A percentile compares a stretch with the other conserved stretches of the same genome.
Evolutionary conservation across 1,284 basidiomycete species (phyloP).

Genomic region (Sporisorium graminicola): DNA sequence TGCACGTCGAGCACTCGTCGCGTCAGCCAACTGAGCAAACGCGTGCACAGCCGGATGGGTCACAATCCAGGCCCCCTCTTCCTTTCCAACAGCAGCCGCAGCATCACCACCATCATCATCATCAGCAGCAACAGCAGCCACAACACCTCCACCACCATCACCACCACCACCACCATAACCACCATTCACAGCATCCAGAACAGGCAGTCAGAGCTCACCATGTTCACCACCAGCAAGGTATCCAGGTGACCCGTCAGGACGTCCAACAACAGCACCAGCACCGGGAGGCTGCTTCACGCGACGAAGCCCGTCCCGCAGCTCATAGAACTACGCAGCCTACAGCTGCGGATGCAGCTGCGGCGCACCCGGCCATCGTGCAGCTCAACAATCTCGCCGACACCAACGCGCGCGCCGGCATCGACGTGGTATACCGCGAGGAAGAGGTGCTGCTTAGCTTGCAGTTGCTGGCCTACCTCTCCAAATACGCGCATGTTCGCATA

Average conservation of each 20-base stretch:
- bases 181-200: conserved; percentile 17
- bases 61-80: neutral
- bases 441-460: conserved; percentile 92
- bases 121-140: conserved; percentile 17
- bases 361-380: conserved; percentile 44
- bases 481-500: conserved; percentile 97
- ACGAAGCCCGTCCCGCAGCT: conserved; percentile 15
- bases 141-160: conserved; percentile 32
- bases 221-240: conserved; percentile 10
- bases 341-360: conserved; percentile 16
- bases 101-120: conserved; percentile 14
- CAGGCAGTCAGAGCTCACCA: conserved; percentile 3
- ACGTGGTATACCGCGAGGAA: conserved; percentile 83
- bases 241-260: conserved; percentile 9
- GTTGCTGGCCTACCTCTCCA: conserved; percentile 93
- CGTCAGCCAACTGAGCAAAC: neutral
- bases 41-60: conserved; percentile 10
- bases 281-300: conserved; percentile 14
- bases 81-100: conserved; percentile 7
- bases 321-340: conserved; percentile 16
- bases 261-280: conserved; percentile 21
- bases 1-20: conserved; percentile 11
- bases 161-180: conserved; percentile 33
- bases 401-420: conserved; percentile 37
- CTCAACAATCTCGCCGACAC: conserved; percentile 40